Evolutionary conservation across 495 filamentous ascomycete species (phyloP).

Genomic region (Talaromyces nanjingensis): DNA sequence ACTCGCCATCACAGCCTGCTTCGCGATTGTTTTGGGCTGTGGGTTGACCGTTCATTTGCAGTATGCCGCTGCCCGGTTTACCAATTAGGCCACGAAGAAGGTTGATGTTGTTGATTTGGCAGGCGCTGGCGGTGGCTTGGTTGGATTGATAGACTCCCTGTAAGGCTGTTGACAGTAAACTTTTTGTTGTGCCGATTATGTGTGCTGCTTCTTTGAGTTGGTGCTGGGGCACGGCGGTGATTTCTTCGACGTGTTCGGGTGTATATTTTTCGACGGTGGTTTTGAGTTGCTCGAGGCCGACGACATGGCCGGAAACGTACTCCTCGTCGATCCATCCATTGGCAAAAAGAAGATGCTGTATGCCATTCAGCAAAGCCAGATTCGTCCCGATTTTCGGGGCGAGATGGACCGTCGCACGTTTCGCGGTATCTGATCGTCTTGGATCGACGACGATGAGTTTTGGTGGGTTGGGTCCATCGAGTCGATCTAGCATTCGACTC

Average conservation of each 20-base stretch:
- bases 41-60: conserved; percentile 15
- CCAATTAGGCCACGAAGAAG: conserved; percentile 9
- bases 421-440: conserved; percentile 10
- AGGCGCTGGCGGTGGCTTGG: conserved; percentile 12
- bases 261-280: conserved; percentile 11
- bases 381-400: conserved; percentile 16
- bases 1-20: conserved; percentile 13
- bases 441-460: conserved; percentile 18
- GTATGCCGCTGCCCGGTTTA: conserved; percentile 11
- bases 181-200: conserved; percentile 15
- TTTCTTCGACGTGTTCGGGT: conserved; percentile 11
- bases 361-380: conserved; percentile 14
- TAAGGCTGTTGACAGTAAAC: conserved; percentile 11
- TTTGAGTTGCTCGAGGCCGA: conserved; percentile 12
- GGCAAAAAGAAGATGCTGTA: conserved; percentile 14
- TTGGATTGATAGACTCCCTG: conserved; percentile 17
- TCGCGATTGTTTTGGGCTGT: conserved; percentile 16
- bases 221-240: conserved; percentile 11
- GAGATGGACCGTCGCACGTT: conserved; percentile 14
- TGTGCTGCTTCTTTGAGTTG: conserved; percentile 12
- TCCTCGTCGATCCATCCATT: conserved; percentile 16
- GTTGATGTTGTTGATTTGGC: conserved; percentile 17
- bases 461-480: conserved; percentile 11
- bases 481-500: conserved; percentile 12
- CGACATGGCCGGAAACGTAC: conserved; percentile 10